phyloP scores from a whole-genome alignment of 441 rosid genomes.

The Flueggea neowawraea region DNA sequence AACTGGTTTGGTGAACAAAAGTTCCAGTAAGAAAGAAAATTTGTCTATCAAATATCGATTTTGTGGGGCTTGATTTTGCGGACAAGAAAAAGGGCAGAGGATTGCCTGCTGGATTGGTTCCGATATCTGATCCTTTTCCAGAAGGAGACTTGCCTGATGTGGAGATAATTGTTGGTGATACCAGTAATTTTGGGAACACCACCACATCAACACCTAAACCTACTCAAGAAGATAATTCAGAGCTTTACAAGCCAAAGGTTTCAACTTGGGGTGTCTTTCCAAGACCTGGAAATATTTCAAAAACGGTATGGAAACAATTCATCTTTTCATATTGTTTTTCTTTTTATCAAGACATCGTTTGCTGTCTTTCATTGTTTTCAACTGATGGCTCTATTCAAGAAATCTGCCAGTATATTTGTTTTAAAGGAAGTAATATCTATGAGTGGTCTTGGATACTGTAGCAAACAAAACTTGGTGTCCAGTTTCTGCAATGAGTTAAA shows the following conservation, averaged over 20 bases:
- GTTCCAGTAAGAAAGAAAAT: conserved; percentile 28
- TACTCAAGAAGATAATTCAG: conserved; percentile 32
- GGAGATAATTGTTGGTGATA: conserved; percentile 86
- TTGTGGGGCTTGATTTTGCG: conserved; percentile 70
- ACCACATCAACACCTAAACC: conserved; percentile 26
- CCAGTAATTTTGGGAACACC: conserved; percentile 41
- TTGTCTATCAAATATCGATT: conserved; percentile 62
- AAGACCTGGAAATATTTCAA: conserved; percentile 81
- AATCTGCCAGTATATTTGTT: too few relatives aligned
- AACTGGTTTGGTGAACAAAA: conserved; percentile 23
- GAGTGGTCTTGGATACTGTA: too few relatives aligned
- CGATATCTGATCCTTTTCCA: conserved; percentile 50
- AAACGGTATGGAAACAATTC: conserved; percentile 40
- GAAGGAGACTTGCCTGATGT: conserved; percentile 64
- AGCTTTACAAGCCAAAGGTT: conserved; percentile 75
- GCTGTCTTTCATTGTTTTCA: too few relatives aligned
- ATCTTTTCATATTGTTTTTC: background rate
- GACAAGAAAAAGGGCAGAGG: conserved; percentile 72
- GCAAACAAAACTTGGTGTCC: too few relatives aligned
- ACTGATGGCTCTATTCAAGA: too few relatives aligned
- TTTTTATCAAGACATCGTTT: background rate
- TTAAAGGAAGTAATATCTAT: too few relatives aligned
- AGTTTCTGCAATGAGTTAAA: too few relatives aligned
- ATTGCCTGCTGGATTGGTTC: conserved; percentile 73
- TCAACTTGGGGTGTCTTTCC: conserved; percentile 96